Base-by-base conservation (phyloP, 345 rosid genomes). In the Arabidopsis arenosa region DNA sequence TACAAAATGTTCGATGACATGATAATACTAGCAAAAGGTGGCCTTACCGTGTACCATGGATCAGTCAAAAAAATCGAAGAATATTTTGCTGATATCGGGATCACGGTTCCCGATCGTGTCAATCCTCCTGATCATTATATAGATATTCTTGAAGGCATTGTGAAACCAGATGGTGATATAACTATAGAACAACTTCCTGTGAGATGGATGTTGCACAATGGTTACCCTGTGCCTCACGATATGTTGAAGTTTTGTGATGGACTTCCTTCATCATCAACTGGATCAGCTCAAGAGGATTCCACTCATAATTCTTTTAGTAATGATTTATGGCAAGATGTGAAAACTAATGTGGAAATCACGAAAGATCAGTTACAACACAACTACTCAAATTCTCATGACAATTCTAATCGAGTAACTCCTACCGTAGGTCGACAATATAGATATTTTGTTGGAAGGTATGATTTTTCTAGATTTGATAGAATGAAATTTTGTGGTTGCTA, bases 1-100 rank as follows among this genome's bases (percentile, higher is more conserved):
- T 90, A 87, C 93, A 89, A 86, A 82, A 93, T 89, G 98, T 93
- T 93, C 80, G 96, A 93, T 65, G 98, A 93, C 80, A 82, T 93
- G 78, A 85, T 93, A 71, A 87, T 93, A 69, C 88, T 93, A 66
- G 96, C 96, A 61, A 90, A 87, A 85, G 98, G 98, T 63, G 98
- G 98, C 10, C 76, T 87, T 5, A 85, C 87, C 9, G 96, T 85
- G 36, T 93, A 89, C 83, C 98, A 82, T 65, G 98, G 98, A 65
- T 64, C 98, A 1, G 86, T 82, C 5, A 93, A 89, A 77, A 89
- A 93, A 66, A 86, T 86, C 2, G 98, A 93, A 80, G 93, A 93
- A 44, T 93, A 93, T 79, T 93, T 93, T 70, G 73, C 91, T 36
- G 82, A 86, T 60, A 70, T 93, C 0, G 95, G 95, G 9, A 90